Evolutionary conservation across 306 rosid genomes (phyloP).

Genomic region (Quercus engelmannii): DNA sequence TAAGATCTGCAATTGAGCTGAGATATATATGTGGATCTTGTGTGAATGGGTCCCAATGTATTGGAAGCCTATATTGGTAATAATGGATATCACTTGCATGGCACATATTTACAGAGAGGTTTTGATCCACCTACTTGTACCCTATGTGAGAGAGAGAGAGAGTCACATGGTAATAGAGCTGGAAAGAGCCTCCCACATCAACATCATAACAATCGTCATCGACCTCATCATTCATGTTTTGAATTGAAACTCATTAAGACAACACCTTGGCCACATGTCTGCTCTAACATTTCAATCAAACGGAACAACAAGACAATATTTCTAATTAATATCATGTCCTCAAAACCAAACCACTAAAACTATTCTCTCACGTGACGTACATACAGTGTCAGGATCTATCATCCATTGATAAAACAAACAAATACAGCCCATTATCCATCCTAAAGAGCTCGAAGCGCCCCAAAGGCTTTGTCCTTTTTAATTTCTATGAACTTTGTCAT

Average conservation of each 20-base stretch:
- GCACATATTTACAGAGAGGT: conserved; percentile 7
- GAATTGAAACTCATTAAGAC: conserved; percentile 28
- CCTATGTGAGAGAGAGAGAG: conserved; percentile 16
- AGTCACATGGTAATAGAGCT: conserved; percentile 44
- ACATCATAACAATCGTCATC: conserved; percentile 44
- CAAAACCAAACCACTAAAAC: not conserved
- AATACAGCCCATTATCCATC: not conserved
- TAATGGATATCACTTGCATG: conserved; percentile 30
- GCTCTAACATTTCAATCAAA: conserved; percentile 5
- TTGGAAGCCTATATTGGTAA: conserved; percentile 16
- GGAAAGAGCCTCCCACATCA: conserved; percentile 53
- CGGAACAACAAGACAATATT: not conserved
- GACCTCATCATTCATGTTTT: conserved; percentile 56
- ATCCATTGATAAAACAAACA: not conserved
- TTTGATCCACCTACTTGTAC: not conserved
- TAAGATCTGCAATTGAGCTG: not conserved
- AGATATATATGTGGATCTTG: not conserved
- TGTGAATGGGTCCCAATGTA: conserved; percentile 9
- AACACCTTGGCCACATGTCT: not conserved
- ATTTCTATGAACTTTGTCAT: too few relatives aligned
- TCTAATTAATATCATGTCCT: not conserved
- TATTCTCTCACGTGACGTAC: conserved; percentile 21
- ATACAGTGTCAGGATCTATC: conserved; percentile 13
- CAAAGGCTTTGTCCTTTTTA: too few relatives aligned
- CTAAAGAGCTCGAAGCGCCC: too few relatives aligned